Base-by-base conservation (phyloP, 306 rosid species). In the Cucurbita maxima region DNA sequence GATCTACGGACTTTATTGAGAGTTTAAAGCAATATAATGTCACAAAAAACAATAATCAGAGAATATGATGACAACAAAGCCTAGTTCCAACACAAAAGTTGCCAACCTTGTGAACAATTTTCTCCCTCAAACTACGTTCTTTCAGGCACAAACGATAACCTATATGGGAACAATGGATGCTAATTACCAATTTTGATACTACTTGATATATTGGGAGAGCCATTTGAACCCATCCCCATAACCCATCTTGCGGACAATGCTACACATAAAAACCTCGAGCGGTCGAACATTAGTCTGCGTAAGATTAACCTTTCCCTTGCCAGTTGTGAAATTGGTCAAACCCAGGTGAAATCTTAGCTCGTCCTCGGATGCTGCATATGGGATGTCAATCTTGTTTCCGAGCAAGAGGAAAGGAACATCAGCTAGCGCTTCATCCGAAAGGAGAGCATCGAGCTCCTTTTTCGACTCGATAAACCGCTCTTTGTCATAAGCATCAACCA, bases 191-290 rank as follows among this genome's bases (percentile, higher is more conserved):
- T 47, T 58, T 14, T 20, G 53, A 73, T 53, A 61, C 87, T 84
- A 84, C 38, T 79, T 86, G 76, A 86, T 80, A 71, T 84, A 84
- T 53, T 84, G 87, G 51, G 87, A 84, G 58, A 81, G 70, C 87
- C 87, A 84, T 76, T 84, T 84, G 87, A 84, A 84, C 43, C 87
- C 87, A 4, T 84, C 87, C n/a, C 87, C 87, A 44, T 84, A 84
- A 10, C 87, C 87, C 87, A 84, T 84, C 82, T 84, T 84, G 48
- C 87, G 85, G 62, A 84, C 87, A 8, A 84, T 84, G 76, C 87
- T 84, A 75, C 87, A 84, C 87, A 84, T 84, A 75, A 76, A 84
- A 56, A 84, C 87, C 81, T 84, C 87, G 53, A 84, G 87, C 48
- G 87, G 87, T 63, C 87, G 77, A n/a, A 84, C 87, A 5, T 73